Conservation (phyloP, 306 rosid genomes). For the Vicia sativa region DNA sequence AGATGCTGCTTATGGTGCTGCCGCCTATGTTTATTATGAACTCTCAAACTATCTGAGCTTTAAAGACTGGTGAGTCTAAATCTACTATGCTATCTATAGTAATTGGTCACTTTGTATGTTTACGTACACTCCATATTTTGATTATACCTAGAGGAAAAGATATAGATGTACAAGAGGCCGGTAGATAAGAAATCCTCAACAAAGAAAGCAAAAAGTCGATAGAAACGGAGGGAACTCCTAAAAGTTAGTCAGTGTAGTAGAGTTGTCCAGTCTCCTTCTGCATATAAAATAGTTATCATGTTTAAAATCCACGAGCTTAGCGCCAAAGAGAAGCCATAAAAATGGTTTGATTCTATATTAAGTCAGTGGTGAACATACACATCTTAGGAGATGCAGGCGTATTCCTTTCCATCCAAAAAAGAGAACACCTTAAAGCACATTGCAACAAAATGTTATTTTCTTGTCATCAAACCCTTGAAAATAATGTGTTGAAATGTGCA, state of each 20-base stretch:
- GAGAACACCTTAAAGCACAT: not conserved
- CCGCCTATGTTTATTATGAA: slow-evolving; percentile 96
- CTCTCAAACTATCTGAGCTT: slow-evolving; percentile 93
- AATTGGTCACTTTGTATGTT: slow-evolving; percentile 5
- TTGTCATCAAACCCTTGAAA: slow-evolving; percentile 27
- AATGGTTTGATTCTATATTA: not conserved
- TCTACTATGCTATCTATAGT: slow-evolving; percentile 15
- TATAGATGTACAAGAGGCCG: not conserved
- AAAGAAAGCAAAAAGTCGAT: not conserved
- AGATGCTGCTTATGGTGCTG: slow-evolving; percentile 98
- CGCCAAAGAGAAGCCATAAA: slow-evolving; percentile 2
- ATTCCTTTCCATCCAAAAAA: not conserved
- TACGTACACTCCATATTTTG: slow-evolving; percentile 17
- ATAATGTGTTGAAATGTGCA: not conserved
- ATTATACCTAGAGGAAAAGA: not conserved
- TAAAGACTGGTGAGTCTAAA: slow-evolving; percentile 74
- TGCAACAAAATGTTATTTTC: slow-evolving; percentile 27
- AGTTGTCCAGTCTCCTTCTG: not conserved
- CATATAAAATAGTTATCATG: not conserved
- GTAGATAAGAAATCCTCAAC: not conserved
- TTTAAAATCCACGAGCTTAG: not conserved
- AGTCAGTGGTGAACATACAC: slow-evolving; percentile 4
- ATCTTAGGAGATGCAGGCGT: not conserved
- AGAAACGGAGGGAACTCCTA: not conserved
- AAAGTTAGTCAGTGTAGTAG: not conserved